A percentile compares a stretch with the other conserved stretches of the same genome.
Conservation (phyloP, 805 yeast species). For the Wickerhamiella slavikovae region DNA sequence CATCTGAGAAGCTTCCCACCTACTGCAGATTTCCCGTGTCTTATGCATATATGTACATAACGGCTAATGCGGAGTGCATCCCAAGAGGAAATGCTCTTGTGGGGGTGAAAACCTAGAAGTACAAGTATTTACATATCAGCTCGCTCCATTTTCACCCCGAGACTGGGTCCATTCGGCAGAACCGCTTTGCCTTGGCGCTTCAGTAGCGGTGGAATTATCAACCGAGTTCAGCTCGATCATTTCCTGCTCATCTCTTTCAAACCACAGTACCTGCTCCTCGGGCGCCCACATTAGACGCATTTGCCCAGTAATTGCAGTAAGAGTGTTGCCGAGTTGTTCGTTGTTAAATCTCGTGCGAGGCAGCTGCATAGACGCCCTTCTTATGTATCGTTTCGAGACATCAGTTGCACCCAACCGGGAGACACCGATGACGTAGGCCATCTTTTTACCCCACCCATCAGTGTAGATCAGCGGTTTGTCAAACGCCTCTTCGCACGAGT, state of each 20-base stretch:
- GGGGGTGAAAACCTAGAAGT: no score
- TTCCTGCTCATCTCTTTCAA: slow-evolving; percentile 9
- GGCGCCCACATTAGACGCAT: slow-evolving; percentile 6
- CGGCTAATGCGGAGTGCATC: no score
- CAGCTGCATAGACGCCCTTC: slow-evolving; percentile 21
- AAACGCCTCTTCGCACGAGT: slow-evolving; percentile 69
- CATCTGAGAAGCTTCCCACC: no score
- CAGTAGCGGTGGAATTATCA: slow-evolving; percentile 7
- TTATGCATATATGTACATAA: no score
- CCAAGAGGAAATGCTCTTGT: no score
- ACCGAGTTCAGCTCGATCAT: slow-evolving; percentile 12
- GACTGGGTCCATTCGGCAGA: slow-evolving; percentile 49
- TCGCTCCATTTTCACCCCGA: slow-evolving; percentile 77
- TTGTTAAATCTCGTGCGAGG: slow-evolving; percentile 30
- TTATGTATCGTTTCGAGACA: slow-evolving; percentile 47
- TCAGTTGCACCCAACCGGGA: slow-evolving; percentile 40
- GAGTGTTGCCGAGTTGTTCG: slow-evolving; percentile 7
- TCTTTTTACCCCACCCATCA: slow-evolving; percentile 79
- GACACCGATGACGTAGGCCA: slow-evolving; percentile 72
- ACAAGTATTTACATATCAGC: no score
- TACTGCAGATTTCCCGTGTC: no score
- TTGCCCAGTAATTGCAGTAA: slow-evolving; percentile 15
- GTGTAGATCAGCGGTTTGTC: slow-evolving; percentile 65
- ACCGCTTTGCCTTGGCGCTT: slow-evolving; percentile 55
- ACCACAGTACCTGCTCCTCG: slow-evolving; percentile 9